Evolutionary conservation across 345 rosid genomes (phyloP).

Genomic region (Laguncularia racemosa): DNA sequence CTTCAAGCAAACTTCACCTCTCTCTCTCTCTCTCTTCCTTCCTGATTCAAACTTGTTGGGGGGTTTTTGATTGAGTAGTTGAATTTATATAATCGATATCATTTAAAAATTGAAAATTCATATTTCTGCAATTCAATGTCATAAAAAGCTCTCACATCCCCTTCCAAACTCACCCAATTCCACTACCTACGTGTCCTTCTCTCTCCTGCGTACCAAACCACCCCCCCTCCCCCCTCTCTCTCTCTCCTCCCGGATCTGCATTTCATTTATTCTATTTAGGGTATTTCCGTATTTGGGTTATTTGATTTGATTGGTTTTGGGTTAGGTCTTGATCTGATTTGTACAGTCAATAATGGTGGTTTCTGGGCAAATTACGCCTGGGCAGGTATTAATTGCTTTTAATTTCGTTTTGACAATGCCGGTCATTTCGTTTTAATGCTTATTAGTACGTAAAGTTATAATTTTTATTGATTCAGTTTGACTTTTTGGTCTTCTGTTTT

Average conservation of each 20-base stretch:
- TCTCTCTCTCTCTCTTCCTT: constrained; percentile 10
- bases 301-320: constrained; percentile 8
- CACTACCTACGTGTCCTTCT: constrained; percentile 6
- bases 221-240: not conserved
- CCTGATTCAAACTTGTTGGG: constrained; percentile 6
- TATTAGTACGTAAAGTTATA: no score
- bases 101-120: no score
- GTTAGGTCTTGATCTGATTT: constrained; percentile 11
- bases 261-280: not conserved
- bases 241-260: not conserved
- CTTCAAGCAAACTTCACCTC: constrained; percentile 62
- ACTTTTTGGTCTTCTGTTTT: not conserved
- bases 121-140: no score
- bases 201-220: constrained; percentile 4
- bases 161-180: no score
- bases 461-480: not conserved
- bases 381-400: constrained; percentile 42
- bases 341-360: constrained; percentile 44
- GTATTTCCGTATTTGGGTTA: not conserved
- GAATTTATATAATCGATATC: no score
- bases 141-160: no score
- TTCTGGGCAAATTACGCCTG: constrained; percentile 68
- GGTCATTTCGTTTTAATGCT: no score
- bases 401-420: not conserved
- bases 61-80: no score